phyloP scores from a whole-genome alignment of 2,329 filamentous ascomycete species.

The Epichloe scottii region DNA sequence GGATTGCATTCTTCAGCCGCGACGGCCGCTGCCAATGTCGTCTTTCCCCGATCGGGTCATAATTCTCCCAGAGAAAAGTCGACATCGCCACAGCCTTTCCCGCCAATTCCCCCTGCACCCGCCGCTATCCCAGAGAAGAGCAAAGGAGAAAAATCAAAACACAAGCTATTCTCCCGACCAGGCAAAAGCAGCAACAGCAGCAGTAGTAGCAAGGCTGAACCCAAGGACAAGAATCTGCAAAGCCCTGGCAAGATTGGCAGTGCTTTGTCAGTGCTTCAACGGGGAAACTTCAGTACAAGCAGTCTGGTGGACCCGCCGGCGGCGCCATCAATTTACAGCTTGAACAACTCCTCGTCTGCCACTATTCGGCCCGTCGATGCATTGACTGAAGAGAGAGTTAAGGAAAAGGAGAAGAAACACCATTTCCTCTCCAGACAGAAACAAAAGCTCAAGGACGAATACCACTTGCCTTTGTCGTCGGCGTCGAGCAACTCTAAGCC shows the following conservation, averaged over 20 bases:
- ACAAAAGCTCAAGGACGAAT: constrained; percentile 66
- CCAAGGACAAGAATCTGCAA: constrained; percentile 53
- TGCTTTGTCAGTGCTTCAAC: constrained; percentile 51
- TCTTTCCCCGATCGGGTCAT: constrained; percentile 54
- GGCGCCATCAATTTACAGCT: constrained; percentile 53
- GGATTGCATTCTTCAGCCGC: constrained; percentile 53
- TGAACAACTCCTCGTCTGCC: constrained; percentile 64
- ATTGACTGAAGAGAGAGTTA: constrained; percentile 35
- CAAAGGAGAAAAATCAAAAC: constrained; percentile 54
- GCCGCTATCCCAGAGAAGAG: constrained; percentile 43
- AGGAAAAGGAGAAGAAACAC: constrained; percentile 57
- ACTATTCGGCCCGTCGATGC: constrained; percentile 57
- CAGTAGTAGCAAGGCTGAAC: constrained; percentile 45
- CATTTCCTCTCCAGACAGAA: constrained; percentile 71
- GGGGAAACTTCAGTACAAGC: constrained; percentile 57
- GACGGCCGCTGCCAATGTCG: constrained; percentile 53
- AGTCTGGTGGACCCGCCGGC: constrained; percentile 51
- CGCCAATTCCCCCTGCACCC: constrained; percentile 25
- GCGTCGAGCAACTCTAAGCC: constrained; percentile 66
- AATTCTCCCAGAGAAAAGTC: constrained; percentile 33
- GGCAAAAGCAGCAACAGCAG: constrained; percentile 59
- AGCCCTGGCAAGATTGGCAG: constrained; percentile 62
- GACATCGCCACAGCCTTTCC: constrained; percentile 20
- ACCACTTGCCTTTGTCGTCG: constrained; percentile 59
- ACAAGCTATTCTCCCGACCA: constrained; percentile 69